A percentile compares a stretch with the other conserved stretches of the same genome.
Evolutionary conservation across 495 filamentous ascomycete species (phyloP).

Genomic region (Podospora pseudopauciseta): DNA sequence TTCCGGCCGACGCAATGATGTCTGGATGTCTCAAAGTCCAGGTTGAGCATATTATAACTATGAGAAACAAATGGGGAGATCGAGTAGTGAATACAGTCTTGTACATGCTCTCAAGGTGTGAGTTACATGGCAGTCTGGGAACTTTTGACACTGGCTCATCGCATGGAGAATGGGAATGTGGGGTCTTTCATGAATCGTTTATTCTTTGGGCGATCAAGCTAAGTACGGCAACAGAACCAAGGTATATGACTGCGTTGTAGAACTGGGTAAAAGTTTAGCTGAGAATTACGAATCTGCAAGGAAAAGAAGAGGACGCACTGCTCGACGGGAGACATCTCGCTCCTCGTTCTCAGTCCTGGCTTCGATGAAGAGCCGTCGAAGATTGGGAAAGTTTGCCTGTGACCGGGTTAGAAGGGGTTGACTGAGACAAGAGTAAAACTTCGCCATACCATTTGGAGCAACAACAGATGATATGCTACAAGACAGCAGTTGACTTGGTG

Average conservation of each 20-base stretch:
- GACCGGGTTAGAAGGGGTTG: neutral
- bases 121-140: no score
- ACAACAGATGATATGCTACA: no score
- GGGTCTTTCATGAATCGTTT: slow-evolving; percentile 39
- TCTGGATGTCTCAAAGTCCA: neutral
- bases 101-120: no score
- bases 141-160: neutral
- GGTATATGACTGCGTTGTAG: slow-evolving; percentile 94
- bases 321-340: slow-evolving; percentile 87
- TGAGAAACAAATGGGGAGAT: neutral
- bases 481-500: no score
- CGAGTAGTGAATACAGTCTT: neutral
- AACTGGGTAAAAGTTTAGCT: slow-evolving; percentile 56
- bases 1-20: neutral
- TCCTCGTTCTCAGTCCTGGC: slow-evolving; percentile 91
- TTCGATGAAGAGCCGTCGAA: slow-evolving; percentile 94
- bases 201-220: slow-evolving; percentile 79
- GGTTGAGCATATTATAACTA: neutral
- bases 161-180: neutral
- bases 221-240: slow-evolving; percentile 90
- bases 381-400: slow-evolving; percentile 86
- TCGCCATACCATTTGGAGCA: neutral
- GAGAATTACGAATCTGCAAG: neutral
- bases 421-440: neutral
- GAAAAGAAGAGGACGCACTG: slow-evolving; percentile 53